phyloP scores from a whole-genome alignment of 305 asterid species.

The Stenogyne calaminthoides region DNA sequence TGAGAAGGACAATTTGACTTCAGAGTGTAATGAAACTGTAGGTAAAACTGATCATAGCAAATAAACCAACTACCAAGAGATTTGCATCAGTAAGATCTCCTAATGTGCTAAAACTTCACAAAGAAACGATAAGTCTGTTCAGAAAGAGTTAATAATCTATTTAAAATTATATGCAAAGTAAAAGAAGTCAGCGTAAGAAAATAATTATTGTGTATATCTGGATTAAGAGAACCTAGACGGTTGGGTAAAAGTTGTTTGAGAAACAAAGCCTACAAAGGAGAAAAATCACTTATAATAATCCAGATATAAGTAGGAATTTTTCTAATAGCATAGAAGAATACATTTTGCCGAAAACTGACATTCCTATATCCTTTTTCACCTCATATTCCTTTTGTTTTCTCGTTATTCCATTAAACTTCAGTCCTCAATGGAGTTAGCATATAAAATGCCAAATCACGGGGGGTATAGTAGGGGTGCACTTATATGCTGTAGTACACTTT shows the following conservation, averaged over 20 bases:
- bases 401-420: neutral
- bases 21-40: neutral
- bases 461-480: neutral
- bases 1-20: neutral
- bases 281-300: neutral
- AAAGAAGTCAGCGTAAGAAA: conserved; percentile 6
- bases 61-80: neutral
- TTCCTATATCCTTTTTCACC: neutral
- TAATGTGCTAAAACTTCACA: neutral
- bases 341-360: neutral
- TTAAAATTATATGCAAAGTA: neutral
- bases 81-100: neutral
- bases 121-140: neutral
- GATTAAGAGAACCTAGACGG: neutral
- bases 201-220: neutral
- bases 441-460: neutral
- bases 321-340: neutral
- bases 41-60: neutral
- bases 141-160: neutral
- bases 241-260: neutral
- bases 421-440: too few relatives aligned
- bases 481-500: neutral
- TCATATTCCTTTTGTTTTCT: neutral
- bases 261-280: neutral
- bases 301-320: neutral